Base-by-base conservation (phyloP, 805 yeast genomes). In the Nakazawaea molendinolei region DNA sequence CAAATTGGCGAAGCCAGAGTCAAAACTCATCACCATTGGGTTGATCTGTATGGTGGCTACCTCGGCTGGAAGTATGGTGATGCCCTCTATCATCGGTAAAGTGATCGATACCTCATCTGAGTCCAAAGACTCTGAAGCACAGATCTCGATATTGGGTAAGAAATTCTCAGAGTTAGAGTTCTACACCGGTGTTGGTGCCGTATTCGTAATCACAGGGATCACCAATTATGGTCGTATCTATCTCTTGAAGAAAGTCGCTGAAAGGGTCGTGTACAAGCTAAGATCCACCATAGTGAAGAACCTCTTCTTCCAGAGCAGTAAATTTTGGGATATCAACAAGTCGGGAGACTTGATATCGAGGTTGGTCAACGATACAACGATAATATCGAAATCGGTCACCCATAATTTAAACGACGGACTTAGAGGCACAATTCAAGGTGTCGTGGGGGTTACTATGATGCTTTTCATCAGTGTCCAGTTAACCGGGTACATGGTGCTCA, bases 331-430 rank as follows among this genome's bases (percentile, higher is more conserved):
- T 51, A 76, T 77, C 22, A 87, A 92, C 41, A 76, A 89, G 44
- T 86, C 87, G 8, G 97, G 97, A 27, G 97, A 90, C 53, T 65
- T 90, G 49, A 86, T 90, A 29, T 86, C 95, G 5, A 67, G 97
- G 43, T 63, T 90, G 32, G 82, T 92, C 4, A 81, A 85, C 28
- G 97, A 90, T 55, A 83, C 96, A 1, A 86, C 87, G 21, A 76
- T 90, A 29, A 94, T 90, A 10, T 74, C 95, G 5, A 76, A 80
- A 49, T 77, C 95, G 0, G 74, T 90, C 14, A 86, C 96, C 23
- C 90, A 83, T 47, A 89, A 90, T 54, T 69, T 90, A 17, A 80
- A 92, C 39, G 97, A 90, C 54, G 97, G 97, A n/a, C 69, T 87
- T 24, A 65, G 97, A 40, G 79, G 97, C 0, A 55, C 78, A 1